Evolutionary conservation across 129 eudicot species (phyloP), one percentile per base, ranked within the genome.

Genomic region (Chrysanthemum makinoi): DNA sequence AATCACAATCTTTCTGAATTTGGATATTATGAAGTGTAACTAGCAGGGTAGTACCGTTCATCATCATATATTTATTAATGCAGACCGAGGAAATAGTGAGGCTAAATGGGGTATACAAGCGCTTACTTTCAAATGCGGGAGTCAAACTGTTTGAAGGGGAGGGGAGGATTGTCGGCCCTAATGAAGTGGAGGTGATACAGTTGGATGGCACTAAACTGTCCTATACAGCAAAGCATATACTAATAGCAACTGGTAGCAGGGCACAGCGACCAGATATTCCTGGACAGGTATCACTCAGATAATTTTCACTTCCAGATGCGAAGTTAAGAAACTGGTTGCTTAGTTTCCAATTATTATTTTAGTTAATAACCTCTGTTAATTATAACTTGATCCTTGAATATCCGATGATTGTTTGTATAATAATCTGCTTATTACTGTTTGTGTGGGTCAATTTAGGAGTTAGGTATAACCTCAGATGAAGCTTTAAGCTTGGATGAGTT

Each of bases 401-500:
- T 59, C 56, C 56, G 13, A 50, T 51, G 16, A 51, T 16, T 51
- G 56, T 39, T 39, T 39, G 18, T 52, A 57, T 5, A 18, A 14
- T 56, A 18, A 9, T 19, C 30, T 7, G 62, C 30, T 56, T 56
- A 17, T 17, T 28, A 30, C 51, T 35, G 12, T 16, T 65, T 53
- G 13, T 80, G 63, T 54, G 0, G 49, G 69, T 64, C 11, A 75
- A 18, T 71, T 13, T 70, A 94, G 98, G 98, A 94, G 83, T 71
- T 94, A 52, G 95, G 81, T 57, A 94, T 94, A 69, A 94, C 98
- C 10, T 94, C 98, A 65, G 98, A 94, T 68, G 97, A 94, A 82
- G 98, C 98, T 71, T 80, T 94, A 86, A 94, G 98, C 75, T 82
- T 94, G 79, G 98, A 94, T 7, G 98, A 94, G 82, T 76, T 94